Evolutionary conservation across 805 yeast species (phyloP).

Genomic region (Deakozyma indianensis): DNA sequence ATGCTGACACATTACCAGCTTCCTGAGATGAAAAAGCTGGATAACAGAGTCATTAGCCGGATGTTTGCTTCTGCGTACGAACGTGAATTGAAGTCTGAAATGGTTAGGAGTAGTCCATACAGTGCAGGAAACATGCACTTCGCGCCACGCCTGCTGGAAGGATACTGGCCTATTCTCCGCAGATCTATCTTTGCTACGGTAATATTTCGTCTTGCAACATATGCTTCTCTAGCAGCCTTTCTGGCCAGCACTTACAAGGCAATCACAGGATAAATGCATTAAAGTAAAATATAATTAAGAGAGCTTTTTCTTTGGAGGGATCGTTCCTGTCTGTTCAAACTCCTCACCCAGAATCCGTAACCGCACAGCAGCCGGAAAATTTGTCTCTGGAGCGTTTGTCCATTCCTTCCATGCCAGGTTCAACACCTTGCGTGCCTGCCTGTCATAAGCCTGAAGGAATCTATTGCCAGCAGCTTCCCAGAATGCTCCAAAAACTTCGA

Average conservation of each 20-base stretch:
- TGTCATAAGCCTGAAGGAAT: slow-evolving; percentile 44
- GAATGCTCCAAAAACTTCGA: slow-evolving; percentile 63
- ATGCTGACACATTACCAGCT: slow-evolving; percentile 4
- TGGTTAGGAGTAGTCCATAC: slow-evolving; percentile 3
- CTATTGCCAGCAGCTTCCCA: slow-evolving; percentile 71
- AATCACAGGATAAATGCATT: not conserved
- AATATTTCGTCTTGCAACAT: not conserved
- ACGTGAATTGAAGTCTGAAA: slow-evolving; percentile 1
- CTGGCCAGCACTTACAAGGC: not conserved
- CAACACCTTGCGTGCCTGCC: slow-evolving; percentile 55
- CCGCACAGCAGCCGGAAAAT: slow-evolving; percentile 67
- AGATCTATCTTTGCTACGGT: slow-evolving; percentile 9
- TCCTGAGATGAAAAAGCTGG: slow-evolving; percentile 16
- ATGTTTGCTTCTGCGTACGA: slow-evolving; percentile 4
- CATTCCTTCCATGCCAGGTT: slow-evolving; percentile 32
- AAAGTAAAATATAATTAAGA: no score
- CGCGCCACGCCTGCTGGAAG: slow-evolving; percentile 12
- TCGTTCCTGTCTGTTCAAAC: slow-evolving; percentile 15
- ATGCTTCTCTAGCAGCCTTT: not conserved
- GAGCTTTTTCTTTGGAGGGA: not conserved
- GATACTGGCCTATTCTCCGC: slow-evolving; percentile 13
- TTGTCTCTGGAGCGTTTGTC: slow-evolving; percentile 37
- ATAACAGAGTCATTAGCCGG: slow-evolving; percentile 12
- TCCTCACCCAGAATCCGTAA: slow-evolving; percentile 69
- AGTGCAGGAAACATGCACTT: slow-evolving; percentile 12